A percentile compares a stretch with the other conserved stretches of the same genome.
These are phyloP conservation scores for Chytridiales sp. DNA, from an alignment of 371 early-diverging fungal genomes.

Conservation along the genomic window DNA sequence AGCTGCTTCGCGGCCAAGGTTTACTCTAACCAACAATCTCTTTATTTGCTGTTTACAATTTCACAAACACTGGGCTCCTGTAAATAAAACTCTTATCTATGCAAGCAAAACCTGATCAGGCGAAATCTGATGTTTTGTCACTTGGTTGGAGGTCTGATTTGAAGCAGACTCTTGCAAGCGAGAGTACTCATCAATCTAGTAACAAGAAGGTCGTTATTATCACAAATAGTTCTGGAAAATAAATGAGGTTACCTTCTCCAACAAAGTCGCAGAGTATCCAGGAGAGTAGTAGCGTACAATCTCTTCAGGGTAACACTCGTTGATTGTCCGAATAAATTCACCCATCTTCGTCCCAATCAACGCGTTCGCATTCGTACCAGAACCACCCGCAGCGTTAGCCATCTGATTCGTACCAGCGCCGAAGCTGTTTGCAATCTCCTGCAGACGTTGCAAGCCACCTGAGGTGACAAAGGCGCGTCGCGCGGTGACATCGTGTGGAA, in stretches of 20 bases:
- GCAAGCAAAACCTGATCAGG: too few species aligned
- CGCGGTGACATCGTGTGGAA: constrained; percentile 55
- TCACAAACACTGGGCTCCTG: too few species aligned
- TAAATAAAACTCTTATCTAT: too few species aligned
- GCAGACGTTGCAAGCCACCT: constrained; percentile 51
- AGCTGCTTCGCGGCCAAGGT: too few species aligned
- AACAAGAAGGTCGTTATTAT: not conserved
- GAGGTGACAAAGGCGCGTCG: constrained; percentile 54
- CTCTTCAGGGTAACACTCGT: constrained; percentile 61
- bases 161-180: constrained; percentile 10
- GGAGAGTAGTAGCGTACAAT: constrained; percentile 60
- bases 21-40: too few species aligned
- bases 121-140: too few species aligned
- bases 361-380: constrained; percentile 6
- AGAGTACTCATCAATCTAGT: constrained; percentile 26
- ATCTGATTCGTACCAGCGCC: constrained; percentile 6
- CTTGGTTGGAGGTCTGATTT: too few species aligned
- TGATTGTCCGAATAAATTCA: constrained; percentile 51
- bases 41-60: too few species aligned
- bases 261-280: constrained; percentile 50
- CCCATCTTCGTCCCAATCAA: constrained; percentile 52
- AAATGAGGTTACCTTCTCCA: constrained; percentile 44
- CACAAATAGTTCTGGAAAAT: not conserved
- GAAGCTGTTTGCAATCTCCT: constrained; percentile 50
- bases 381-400: constrained; percentile 10